Evolutionary conservation across 306 rosid species (phyloP), one percentile per base, ranked within the genome.

Genomic region (Lathyrus tuberosus): DNA sequence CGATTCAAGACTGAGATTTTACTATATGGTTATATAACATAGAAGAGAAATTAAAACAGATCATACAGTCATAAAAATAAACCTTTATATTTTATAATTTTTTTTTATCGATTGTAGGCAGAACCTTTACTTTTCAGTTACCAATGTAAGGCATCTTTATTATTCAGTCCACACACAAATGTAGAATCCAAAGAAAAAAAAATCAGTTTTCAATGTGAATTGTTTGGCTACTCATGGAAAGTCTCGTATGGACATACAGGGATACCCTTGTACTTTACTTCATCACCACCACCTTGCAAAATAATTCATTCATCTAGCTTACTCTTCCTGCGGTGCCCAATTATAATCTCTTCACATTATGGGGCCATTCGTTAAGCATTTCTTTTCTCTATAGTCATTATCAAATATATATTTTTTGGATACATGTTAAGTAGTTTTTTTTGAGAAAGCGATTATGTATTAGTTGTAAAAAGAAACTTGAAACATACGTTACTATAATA

Each of bases 111-210:
- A 0, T 54, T 54, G 33, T 54, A 22, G 16, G 35, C 15, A 53
- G 10, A 67, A 43, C 20, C 51, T 33, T 18, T 12, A 10, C 13
- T 70, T 61, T 41, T 70, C 37, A 35, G 43, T 59, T 71, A 11
- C 56, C 73, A 53, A 54, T 20, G 69, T 24, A 41, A 3, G 37
- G 46, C 20, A 22, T 17, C 57, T 56, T 18, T 18, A 14, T 46
- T 18, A 18, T 44, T 31, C 14, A 33, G 62, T 44, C 8, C 18
- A 43, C 61, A 43, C 61, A 33, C 42, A 63, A 52, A 17, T 40
- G 22, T 59, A 52, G 82, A 78, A 78, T 72, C 78, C 82, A 72
- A 78, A 49, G 65, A 59, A 41, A 38, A 61, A 61, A 61, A 61
- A 28, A 16, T 65, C 7, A 44, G 8, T 60, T 72, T 72, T 66